Percentiles rank a stretch among this genome's conserved stretches.
Conservation (phyloP, 2,329 filamentous ascomycete genomes). For the Xylaria polymorpha region DNA sequence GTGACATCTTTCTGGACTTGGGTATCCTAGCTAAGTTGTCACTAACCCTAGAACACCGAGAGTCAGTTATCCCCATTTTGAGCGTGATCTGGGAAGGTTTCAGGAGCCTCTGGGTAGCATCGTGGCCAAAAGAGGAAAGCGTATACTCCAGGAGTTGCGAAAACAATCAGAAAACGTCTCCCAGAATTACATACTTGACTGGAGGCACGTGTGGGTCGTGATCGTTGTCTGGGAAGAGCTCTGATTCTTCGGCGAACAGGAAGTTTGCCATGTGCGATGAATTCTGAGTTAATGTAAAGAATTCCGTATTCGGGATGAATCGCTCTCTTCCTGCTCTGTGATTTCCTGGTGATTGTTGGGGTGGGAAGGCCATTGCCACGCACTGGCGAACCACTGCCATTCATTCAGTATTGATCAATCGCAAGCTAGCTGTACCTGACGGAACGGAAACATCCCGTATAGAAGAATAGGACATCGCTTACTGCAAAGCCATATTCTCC, state of each 20-base stretch:
- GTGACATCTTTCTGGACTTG: not conserved
- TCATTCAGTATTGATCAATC: not conserved
- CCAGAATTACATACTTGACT: constrained; percentile 10
- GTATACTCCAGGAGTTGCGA: too few species aligned
- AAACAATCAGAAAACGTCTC: too few species aligned
- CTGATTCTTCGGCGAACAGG: not conserved
- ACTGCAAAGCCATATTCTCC: constrained; percentile 37
- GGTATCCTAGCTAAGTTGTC: too few species aligned
- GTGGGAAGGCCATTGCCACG: constrained; percentile 34
- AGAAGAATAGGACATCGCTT: constrained; percentile 48
- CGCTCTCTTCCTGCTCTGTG: not conserved
- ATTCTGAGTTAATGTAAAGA: constrained; percentile 22
- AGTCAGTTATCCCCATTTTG: too few species aligned
- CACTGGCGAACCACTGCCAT: constrained; percentile 34
- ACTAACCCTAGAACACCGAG: constrained; percentile 13
- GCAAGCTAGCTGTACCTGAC: not conserved
- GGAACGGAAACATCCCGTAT: not conserved
- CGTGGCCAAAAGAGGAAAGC: too few species aligned
- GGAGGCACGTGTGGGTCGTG: constrained; percentile 24
- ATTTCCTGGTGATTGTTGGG: not conserved
- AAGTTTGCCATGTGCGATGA: constrained; percentile 29
- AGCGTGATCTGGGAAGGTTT: too few species aligned
- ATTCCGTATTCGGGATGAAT: not conserved
- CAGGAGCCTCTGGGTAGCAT: too few species aligned
- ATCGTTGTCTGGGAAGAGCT: constrained; percentile 10